Conservation (phyloP, 1,139 yeast species). For the Nakaseomyces glabratus region DNA sequence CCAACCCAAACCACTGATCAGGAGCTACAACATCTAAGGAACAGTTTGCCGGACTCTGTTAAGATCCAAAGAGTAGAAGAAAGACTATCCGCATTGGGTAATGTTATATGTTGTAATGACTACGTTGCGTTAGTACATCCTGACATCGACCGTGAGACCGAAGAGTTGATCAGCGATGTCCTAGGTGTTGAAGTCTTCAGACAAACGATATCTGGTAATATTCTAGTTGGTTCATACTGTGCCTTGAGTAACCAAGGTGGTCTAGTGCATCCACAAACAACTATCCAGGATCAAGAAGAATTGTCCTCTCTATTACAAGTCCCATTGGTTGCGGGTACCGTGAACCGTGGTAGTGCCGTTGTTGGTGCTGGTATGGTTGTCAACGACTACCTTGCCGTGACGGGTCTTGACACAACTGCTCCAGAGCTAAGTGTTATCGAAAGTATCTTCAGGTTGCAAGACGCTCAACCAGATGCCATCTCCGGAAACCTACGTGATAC, state of each 20-base stretch:
- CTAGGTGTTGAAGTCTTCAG: constrained; percentile 98
- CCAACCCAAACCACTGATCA: constrained; percentile 99
- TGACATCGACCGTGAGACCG: constrained; percentile 98
- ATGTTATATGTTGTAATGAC: constrained; percentile 97
- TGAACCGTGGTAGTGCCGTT: constrained; percentile 93
- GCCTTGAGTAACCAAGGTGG: constrained; percentile 96
- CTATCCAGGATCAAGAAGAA: constrained; percentile 97
- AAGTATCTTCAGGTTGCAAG: constrained; percentile 87
- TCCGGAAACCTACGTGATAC: constrained; percentile 83
- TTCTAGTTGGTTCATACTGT: constrained; percentile 94
- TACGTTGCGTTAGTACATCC: constrained; percentile 99
- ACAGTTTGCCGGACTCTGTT: constrained; percentile 92
- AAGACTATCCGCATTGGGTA: constrained; percentile 91
- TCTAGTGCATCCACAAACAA: constrained; percentile 94
- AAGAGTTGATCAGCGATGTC: constrained; percentile 97
- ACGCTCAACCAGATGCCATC: constrained; percentile 78
- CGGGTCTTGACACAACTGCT: constrained; percentile 96
- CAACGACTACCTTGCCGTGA: constrained; percentile 95
- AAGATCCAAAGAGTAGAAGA: constrained; percentile 98
- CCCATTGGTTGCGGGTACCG: constrained; percentile 97
- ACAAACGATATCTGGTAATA: constrained; percentile 97
- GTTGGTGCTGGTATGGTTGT: constrained; percentile 99
- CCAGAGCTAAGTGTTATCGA: constrained; percentile 96
- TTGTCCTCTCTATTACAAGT: constrained; percentile 90
- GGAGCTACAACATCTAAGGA: constrained; percentile 94